phyloP scores from a whole-genome alignment of 495 filamentous ascomycete species.

The Annulohypoxylon moriforme region DNA sequence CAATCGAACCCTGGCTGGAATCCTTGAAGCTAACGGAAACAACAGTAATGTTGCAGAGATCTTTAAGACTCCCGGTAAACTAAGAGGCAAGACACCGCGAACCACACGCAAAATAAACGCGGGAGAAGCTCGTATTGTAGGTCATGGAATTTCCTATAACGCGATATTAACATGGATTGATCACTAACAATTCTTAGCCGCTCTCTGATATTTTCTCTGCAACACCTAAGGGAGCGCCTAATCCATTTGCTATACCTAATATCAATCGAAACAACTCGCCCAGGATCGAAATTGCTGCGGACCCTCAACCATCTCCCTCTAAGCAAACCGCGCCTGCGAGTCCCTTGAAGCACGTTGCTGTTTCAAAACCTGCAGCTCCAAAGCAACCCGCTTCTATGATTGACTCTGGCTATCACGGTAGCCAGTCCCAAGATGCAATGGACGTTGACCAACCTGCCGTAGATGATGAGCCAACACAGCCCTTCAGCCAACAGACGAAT shows the following conservation, averaged over 20 bases:
- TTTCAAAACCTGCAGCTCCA: conserved; percentile 28
- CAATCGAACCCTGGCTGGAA: background rate
- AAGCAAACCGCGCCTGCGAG: conserved; percentile 27
- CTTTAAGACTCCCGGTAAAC: conserved; percentile 95
- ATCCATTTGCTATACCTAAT: conserved; percentile 56
- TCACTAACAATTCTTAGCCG: conserved; percentile 67
- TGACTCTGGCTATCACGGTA: conserved; percentile 89
- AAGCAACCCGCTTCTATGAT: conserved; percentile 47
- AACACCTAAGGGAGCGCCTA: conserved; percentile 57
- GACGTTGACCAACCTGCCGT: conserved; percentile 39
- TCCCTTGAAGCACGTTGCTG: conserved; percentile 33
- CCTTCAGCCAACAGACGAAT: conserved; percentile 36
- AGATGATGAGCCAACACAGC: conserved; percentile 37
- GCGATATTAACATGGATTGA: conserved; percentile 3
- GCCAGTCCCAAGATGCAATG: conserved; percentile 60
- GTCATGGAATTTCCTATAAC: conserved; percentile 39
- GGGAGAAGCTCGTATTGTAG: conserved; percentile 74
- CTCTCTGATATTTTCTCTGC: conserved; percentile 81
- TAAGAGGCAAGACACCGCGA: conserved; percentile 92
- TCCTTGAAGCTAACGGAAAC: conserved; percentile 50
- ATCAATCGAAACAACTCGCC: conserved; percentile 52
- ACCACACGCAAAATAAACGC: conserved; percentile 77
- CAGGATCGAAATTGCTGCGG: conserved; percentile 52
- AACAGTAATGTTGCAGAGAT: conserved; percentile 85
- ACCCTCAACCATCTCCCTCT: conserved; percentile 43